Conservation (phyloP, 2,329 filamentous ascomycete genomes). For the Xylariaceae sp. region DNA sequence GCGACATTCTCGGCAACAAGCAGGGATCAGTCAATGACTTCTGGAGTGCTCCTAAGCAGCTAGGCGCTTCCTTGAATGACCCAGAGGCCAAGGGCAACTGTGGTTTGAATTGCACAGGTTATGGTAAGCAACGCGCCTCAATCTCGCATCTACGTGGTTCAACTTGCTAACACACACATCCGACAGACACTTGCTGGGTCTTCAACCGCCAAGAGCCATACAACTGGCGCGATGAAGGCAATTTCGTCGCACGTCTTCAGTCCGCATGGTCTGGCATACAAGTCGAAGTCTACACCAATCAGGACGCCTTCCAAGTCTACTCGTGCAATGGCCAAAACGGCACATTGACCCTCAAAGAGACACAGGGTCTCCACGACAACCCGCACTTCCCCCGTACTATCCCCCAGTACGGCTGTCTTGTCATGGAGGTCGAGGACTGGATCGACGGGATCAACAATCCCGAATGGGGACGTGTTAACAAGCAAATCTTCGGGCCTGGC, state of each 20-base stretch:
- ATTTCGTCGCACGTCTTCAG: conserved; percentile 60
- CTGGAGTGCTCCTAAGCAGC: conserved; percentile 73
- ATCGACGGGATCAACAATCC: conserved; percentile 93
- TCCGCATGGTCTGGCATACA: conserved; percentile 76
- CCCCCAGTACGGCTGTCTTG: conserved; percentile 74
- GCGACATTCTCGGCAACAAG: conserved; percentile 65
- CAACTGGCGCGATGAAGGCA: conserved; percentile 55
- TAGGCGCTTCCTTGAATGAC: conserved; percentile 63
- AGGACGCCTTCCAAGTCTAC: conserved; percentile 85
- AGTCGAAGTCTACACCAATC: conserved; percentile 75
- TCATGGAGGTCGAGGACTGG: conserved; percentile 89
- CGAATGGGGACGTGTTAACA: conserved; percentile 66
- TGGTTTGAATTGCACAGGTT: conserved; percentile 75
- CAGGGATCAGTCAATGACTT: conserved; percentile 69
- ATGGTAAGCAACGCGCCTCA: conserved; percentile 51
- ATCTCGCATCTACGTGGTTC: not conserved
- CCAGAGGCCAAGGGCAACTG: conserved; percentile 66
- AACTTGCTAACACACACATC: not conserved
- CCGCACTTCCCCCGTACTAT: conserved; percentile 55
- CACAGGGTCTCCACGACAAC: conserved; percentile 58
- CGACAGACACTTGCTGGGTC: conserved; percentile 60
- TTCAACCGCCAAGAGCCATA: conserved; percentile 57
- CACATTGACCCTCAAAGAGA: conserved; percentile 60
- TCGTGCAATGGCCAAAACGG: conserved; percentile 74
- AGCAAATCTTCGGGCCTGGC: conserved; percentile 56